phyloP scores from a whole-genome alignment of 176 grass and related monocot species.

The Paspalum notatum region DNA sequence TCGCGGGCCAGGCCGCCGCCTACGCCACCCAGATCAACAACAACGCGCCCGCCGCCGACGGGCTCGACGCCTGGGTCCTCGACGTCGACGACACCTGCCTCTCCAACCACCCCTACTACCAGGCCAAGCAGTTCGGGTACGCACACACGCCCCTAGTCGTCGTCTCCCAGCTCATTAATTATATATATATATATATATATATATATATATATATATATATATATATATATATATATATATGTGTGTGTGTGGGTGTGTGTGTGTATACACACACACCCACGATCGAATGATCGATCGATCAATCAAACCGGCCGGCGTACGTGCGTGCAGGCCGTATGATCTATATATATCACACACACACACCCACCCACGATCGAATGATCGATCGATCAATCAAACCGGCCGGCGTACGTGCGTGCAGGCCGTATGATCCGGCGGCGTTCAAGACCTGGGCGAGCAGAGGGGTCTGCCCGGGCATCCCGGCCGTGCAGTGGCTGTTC shows the following conservation, averaged over 20 bases:
- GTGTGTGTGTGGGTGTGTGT: no score
- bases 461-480: conserved; percentile 65
- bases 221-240: no score
- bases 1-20: conserved; percentile 45
- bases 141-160: no score
- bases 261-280: no score
- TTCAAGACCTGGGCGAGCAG: conserved; percentile 76
- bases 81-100: conserved; percentile 93
- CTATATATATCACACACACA: no score
- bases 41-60: conserved; percentile 29
- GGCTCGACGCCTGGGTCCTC: conserved; percentile 74
- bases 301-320: neutral
- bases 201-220: no score
- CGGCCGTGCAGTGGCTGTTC: conserved; percentile 53
- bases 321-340: conserved; percentile 54
- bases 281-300: neutral
- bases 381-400: neutral
- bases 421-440: conserved; percentile 63
- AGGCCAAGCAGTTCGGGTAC: conserved; percentile 72
- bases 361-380: no score
- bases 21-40: conserved; percentile 38
- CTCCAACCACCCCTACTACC: conserved; percentile 78
- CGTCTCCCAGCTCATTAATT: no score
- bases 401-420: neutral
- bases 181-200: no score